Percentiles rank a stretch among this genome's conserved stretches.
Evolutionary conservation across 805 yeast genomes (phyloP).

Genomic region (Candida fluviatilis): DNA sequence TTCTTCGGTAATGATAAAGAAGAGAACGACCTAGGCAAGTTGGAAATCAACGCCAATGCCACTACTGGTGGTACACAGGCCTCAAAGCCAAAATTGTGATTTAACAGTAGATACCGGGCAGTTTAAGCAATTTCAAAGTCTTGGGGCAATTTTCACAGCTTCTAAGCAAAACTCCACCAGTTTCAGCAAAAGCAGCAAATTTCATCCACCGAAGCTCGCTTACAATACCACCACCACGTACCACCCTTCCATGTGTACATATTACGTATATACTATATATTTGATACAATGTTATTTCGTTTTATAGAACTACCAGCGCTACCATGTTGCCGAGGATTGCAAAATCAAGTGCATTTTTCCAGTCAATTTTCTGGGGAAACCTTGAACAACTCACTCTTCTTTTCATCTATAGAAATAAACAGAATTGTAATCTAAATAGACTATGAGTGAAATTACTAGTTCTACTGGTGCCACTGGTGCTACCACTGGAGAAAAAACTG

Average conservation of each 20-base stretch:
- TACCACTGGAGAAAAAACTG: background rate
- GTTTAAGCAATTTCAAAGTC: too few relatives aligned
- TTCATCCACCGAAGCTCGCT: too few relatives aligned
- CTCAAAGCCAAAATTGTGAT: constrained; percentile 46
- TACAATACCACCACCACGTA: too few relatives aligned
- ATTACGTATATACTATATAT: too few relatives aligned
- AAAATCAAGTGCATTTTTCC: constrained; percentile 4
- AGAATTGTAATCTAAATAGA: background rate
- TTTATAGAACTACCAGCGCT: too few relatives aligned
- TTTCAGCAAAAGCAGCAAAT: too few relatives aligned
- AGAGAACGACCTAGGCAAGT: constrained; percentile 42
- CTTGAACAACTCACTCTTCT: background rate
- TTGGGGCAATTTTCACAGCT: too few relatives aligned
- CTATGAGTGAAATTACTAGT: background rate
- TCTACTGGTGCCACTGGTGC: background rate
- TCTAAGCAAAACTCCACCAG: too few relatives aligned
- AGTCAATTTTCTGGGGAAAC: constrained; percentile 5
- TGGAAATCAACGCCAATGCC: constrained; percentile 54
- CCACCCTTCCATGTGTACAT: background rate
- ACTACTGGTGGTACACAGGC: constrained; percentile 52
- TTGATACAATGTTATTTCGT: background rate
- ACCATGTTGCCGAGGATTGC: constrained; percentile 1
- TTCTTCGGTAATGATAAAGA: constrained; percentile 69
- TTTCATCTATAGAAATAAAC: background rate
- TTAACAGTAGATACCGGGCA: background rate